Base-by-base conservation (phyloP, 2,329 filamentous ascomycete species). In the Talaromyces sp. region DNA sequence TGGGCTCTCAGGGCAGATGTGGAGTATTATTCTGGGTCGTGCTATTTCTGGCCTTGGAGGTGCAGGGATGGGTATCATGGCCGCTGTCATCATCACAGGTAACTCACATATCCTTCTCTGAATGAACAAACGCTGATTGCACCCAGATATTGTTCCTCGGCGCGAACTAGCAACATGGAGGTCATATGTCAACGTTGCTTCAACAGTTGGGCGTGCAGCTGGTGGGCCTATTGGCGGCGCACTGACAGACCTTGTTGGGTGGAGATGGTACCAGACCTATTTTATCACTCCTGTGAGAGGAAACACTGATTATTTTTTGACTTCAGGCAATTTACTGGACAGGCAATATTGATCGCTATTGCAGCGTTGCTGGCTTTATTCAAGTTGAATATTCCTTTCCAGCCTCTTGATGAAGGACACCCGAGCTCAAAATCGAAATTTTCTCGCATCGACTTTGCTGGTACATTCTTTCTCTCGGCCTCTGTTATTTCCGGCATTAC, bases 181-280 rank as follows among this genome's bases (percentile, higher is more conserved):
- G 51, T 77, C 79, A 29, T 83, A 83, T 68, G 76, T 83, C 50
- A 84, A 84, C 58, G 73, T 84, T 14, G 71, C 78, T 17, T 76
- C 78, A 63, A 84, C 81, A 0, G 75, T 78, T 0, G 81, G 81
- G 11, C 73, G 80, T 11, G 79, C 77, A 60, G 71, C 80, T 24
- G 83, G 83, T 32, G 82, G 82, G 1, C 80, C 82, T 0, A 59
- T 87, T 0, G 87, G 86, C 1, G 87, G 86, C 2, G 83, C 79
- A 67, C 70, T 89, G 1, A 82, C 85, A 1, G 84, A 89, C 64
- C 80, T 81, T 0, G 78, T 89, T 13, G 86, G 86, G 17, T 89
- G 86, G 87, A 76, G 87, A 71, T 87, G 85, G 85, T 84, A 65
- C 63, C 74, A 53, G 10, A 19, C 38, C 31, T 1, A 19, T 17